Base-by-base conservation (phyloP, 495 filamentous ascomycete genomes). In the Mycothermus thermophilus region DNA sequence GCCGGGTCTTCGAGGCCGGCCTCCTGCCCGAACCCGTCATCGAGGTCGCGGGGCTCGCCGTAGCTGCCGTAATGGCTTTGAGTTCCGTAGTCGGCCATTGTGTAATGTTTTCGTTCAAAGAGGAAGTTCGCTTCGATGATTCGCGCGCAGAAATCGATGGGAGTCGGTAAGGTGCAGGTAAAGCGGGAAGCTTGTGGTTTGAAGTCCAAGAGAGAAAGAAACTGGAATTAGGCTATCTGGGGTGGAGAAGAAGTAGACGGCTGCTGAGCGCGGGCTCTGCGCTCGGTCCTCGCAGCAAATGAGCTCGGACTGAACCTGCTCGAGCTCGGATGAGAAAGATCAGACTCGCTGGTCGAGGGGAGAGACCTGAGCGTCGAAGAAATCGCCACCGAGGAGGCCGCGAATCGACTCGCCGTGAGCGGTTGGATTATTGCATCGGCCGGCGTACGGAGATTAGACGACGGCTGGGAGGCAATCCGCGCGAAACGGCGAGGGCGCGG, bases 1-100 rank as follows among this genome's bases (percentile, higher is more conserved):
- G 84, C 80, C 29, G 80, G 74, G 34, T 88, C 79, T 32, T 78
- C 75, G 37, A 83, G 75, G 32, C 79, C 73, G 38, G 76, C 72
- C 39, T 75, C 54, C 28, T 54, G 54, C 26, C 62, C 58, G 42
- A 58, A 63, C 16, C 57, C 57, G 39, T 54, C 57, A 13, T 62
- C 59, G 31, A 63, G 58, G n/a, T 63, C 60, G 34, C 63, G 64
- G 20, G 42, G 37, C 18, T 52, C 50, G 29, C 38, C 47, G 21
- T 50, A 48, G 41, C 40, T 35, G 34, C 36, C 44, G 30, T 46
- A 48, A 37, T 42, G 39, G 40, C 33, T 30, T 23, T 41, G 37
- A 14, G 42, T 36, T 26, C 38, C 41, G 41, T 52, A 52, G 35
- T 44, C 40, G 22, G 49, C 46, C 52, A 55, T 55, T 6, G 21